Percentiles rank a stretch among this genome's conserved stretches.
Conservation (phyloP, 148 eudicot species). For the Rhododendron simsii region DNA sequence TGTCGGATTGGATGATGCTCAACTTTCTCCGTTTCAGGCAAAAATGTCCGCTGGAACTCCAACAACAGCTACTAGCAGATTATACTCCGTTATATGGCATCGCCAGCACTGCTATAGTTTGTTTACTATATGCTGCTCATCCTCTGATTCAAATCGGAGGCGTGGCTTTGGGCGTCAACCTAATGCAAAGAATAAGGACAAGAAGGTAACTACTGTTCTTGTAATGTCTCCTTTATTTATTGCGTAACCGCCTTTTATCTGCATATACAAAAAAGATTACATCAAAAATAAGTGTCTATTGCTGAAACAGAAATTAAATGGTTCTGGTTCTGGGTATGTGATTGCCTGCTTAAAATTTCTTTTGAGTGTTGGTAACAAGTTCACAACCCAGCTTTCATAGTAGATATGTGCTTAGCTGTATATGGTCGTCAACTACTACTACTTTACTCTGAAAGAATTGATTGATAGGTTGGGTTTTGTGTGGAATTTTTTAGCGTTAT, state of each 20-base stretch:
- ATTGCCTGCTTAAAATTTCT: background rate
- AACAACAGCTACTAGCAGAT: background rate
- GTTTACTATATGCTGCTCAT: background rate
- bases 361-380: background rate
- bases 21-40: background rate
- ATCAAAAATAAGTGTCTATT: background rate
- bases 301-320: background rate
- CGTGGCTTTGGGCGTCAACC: conserved; percentile 22
- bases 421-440: background rate
- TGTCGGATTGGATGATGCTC: background rate
- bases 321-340: background rate
- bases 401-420: background rate
- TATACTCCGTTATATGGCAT: background rate
- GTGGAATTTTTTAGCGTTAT: background rate
- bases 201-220: background rate
- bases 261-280: background rate
- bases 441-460: background rate
- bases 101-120: background rate
- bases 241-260: background rate
- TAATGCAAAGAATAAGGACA: background rate
- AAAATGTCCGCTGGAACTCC: background rate
- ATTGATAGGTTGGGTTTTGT: background rate
- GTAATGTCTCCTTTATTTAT: background rate
- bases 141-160: conserved; percentile 20
- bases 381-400: background rate